These are phyloP conservation scores for Sporothrix schenckii DNA, from an alignment of 2,329 filamentous ascomycete species.

Conservation along the genomic window DNA sequence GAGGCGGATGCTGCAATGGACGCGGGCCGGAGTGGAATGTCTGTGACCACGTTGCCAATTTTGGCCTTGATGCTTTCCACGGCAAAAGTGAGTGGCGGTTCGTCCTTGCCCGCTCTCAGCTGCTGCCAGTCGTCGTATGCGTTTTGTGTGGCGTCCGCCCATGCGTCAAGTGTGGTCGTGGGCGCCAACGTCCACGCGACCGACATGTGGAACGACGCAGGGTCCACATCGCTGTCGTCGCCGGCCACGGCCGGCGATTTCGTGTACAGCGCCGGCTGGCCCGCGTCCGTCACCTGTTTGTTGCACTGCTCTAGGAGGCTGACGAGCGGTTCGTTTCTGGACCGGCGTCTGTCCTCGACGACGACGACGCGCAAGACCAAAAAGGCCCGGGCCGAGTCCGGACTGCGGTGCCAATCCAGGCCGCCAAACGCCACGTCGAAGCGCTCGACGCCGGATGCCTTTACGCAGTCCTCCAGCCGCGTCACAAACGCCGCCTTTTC, in stretches of 20 bases:
- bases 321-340: conserved; percentile 58
- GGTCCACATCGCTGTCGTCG: conserved; percentile 26
- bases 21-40: conserved; percentile 43
- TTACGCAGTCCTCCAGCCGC: conserved; percentile 52
- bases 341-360: background rate
- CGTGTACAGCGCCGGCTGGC: conserved; percentile 72
- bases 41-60: conserved; percentile 70
- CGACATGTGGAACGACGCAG: conserved; percentile 76
- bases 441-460: conserved; percentile 35
- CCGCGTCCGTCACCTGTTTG: conserved; percentile 58
- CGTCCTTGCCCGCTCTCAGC: background rate
- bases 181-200: conserved; percentile 77
- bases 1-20: background rate
- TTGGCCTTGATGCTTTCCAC: conserved; percentile 71
- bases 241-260: conserved; percentile 21
- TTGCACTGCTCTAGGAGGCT: conserved; percentile 70
- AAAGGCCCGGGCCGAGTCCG: conserved; percentile 74
- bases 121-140: conserved; percentile 39
- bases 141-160: conserved; percentile 45
- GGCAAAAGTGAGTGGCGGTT: conserved; percentile 49
- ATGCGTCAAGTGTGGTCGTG: conserved; percentile 54
- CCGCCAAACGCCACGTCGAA: conserved; percentile 48
- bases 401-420: conserved; percentile 57
- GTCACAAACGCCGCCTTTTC: conserved; percentile 70
- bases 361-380: conserved; percentile 69